phyloP scores from a whole-genome alignment of 768 basidiomycete genomes.

The Russula foetens region DNA sequence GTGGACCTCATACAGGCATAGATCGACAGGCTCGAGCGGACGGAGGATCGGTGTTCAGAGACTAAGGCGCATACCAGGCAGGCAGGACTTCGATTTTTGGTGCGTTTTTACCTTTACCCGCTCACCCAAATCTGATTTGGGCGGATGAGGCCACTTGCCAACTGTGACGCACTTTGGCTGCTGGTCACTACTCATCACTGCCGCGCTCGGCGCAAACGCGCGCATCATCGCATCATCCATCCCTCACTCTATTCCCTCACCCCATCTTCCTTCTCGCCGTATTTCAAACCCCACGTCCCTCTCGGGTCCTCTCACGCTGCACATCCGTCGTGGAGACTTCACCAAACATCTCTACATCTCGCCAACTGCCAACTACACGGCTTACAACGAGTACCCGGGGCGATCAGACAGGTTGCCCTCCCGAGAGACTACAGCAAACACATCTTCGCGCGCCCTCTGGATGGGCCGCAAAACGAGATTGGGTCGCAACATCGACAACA shows the following conservation, averaged over 20 bases:
- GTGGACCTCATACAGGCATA: slow-evolving; percentile 31
- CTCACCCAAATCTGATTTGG: background rate
- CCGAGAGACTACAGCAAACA: no score
- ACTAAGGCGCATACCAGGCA: slow-evolving; percentile 28
- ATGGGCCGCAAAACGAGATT: no score
- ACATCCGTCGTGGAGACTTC: slow-evolving; percentile 46
- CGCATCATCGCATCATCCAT: slow-evolving; percentile 22
- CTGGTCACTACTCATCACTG: slow-evolving; percentile 32
- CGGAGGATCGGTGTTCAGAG: slow-evolving; percentile 36
- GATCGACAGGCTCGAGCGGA: slow-evolving; percentile 29
- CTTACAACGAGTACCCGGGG: slow-evolving; percentile 36
- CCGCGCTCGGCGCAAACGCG: slow-evolving; percentile 28
- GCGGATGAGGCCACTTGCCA: slow-evolving; percentile 29
- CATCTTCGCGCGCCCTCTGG: no score
- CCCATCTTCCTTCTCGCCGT: background rate
- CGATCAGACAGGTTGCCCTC: no score
- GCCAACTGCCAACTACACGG: slow-evolving; percentile 32
- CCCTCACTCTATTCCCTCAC: slow-evolving; percentile 1
- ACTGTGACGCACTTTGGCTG: slow-evolving; percentile 30
- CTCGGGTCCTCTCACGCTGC: slow-evolving; percentile 37
- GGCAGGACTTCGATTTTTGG: slow-evolving; percentile 31
- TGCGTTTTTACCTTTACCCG: slow-evolving; percentile 18
- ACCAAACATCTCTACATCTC: slow-evolving; percentile 37
- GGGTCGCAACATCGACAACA: no score
- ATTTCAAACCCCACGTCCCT: slow-evolving; percentile 23